Conservation (phyloP, 1,284 basidiomycete species). For the Mycosarcoma mackinlayi region DNA sequence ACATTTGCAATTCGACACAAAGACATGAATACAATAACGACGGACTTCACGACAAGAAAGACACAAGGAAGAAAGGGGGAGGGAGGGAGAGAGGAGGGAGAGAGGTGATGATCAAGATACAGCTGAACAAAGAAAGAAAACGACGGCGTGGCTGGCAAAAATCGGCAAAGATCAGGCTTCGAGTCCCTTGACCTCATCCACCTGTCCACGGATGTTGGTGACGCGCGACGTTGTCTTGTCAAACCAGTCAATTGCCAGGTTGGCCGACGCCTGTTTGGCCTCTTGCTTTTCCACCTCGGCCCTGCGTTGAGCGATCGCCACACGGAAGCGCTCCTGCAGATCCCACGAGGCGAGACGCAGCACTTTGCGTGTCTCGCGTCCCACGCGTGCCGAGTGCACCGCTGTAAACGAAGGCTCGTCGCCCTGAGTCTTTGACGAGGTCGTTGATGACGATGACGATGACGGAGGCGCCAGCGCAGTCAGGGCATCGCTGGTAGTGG, state of each 20-base stretch:
- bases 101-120: background rate
- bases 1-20: too few relatives aligned
- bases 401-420: constrained; percentile 73
- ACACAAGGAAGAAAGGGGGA: too few relatives aligned
- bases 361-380: constrained; percentile 92
- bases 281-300: constrained; percentile 69
- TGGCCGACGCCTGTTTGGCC: constrained; percentile 57
- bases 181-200: constrained; percentile 40
- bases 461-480: constrained; percentile 4
- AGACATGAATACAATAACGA: too few relatives aligned
- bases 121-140: background rate
- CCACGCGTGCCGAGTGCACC: constrained; percentile 78
- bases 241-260: constrained; percentile 57
- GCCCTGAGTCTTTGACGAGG: constrained; percentile 5
- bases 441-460: constrained; percentile 7
- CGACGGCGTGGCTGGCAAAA: background rate
- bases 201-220: constrained; percentile 11
- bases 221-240: constrained; percentile 41
- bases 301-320: constrained; percentile 80
- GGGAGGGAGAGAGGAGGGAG: too few relatives aligned
- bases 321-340: constrained; percentile 82
- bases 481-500: constrained; percentile 7
- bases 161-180: constrained; percentile 11
- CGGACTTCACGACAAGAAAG: too few relatives aligned
- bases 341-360: constrained; percentile 93